Evolutionary conservation across 2,329 filamentous ascomycete species (phyloP).

Genomic region (Colletotrichum endophyticum): DNA sequence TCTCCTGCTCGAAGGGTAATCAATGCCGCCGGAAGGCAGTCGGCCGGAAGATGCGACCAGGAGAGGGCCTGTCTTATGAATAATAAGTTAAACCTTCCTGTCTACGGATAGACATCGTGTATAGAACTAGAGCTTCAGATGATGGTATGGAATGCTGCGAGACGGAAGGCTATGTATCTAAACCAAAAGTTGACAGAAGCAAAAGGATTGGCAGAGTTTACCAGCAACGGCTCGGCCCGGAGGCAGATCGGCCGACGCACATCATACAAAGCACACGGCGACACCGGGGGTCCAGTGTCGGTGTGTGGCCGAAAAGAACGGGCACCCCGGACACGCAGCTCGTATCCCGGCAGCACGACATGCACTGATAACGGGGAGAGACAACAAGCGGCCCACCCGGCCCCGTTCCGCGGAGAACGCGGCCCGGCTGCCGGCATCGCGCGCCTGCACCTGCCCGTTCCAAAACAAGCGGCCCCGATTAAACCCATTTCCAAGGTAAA

Average conservation of each 20-base stretch:
- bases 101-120: neutral
- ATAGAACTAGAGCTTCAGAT: fast-evolving
- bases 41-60: fast-evolving
- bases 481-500: neutral
- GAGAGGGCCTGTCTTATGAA: fast-evolving
- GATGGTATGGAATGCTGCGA: neutral
- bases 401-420: neutral
- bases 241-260: neutral
- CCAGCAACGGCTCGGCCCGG: neutral
- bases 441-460: neutral
- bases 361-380: neutral
- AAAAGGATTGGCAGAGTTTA: neutral
- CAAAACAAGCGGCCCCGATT: neutral
- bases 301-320: neutral
- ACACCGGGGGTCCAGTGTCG: neutral
- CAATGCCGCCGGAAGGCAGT: neutral
- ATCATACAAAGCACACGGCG: neutral
- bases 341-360: neutral
- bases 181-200: neutral
- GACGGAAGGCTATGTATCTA: neutral
- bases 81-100: neutral
- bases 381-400: neutral
- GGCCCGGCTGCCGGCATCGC: neutral
- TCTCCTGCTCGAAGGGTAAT: neutral
- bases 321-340: neutral